Conservation (phyloP, 2,329 filamentous ascomycete species). For the Bertia moriformis region DNA sequence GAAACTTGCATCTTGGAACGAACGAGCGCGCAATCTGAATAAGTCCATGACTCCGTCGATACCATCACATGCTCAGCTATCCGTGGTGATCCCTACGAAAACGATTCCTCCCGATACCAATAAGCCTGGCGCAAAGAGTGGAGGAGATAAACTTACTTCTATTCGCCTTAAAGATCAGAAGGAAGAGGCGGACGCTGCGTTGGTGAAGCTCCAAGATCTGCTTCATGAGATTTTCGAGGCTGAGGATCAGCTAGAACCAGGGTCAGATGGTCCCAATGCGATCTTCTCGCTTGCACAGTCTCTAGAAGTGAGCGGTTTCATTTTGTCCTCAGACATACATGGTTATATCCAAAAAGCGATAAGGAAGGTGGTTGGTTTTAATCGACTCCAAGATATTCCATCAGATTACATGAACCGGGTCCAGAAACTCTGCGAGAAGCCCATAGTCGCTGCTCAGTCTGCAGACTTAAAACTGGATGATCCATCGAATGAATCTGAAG, state of each 20-base stretch:
- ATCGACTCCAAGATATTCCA: constrained; percentile 39
- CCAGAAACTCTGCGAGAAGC: constrained; percentile 48
- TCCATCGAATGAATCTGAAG: constrained; percentile 33
- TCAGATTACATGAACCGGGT: constrained; percentile 43
- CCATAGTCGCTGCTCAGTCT: constrained; percentile 36
- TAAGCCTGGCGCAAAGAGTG: background rate
- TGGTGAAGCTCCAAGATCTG: constrained; percentile 38
- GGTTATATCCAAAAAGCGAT: constrained; percentile 40
- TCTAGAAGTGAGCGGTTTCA: constrained; percentile 8
- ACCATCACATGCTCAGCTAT: no score
- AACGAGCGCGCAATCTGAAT: background rate
- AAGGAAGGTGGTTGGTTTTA: constrained; percentile 37
- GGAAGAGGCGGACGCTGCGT: constrained; percentile 43
- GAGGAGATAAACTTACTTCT: background rate
- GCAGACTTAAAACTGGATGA: constrained; percentile 36
- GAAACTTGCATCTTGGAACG: background rate
- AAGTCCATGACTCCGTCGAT: background rate
- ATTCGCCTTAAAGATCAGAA: constrained; percentile 31
- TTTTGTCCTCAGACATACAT: constrained; percentile 35
- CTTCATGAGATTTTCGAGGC: constrained; percentile 46
- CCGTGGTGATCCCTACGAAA: background rate
- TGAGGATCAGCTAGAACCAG: constrained; percentile 42
- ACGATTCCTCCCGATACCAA: background rate
- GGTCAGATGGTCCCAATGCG: background rate
- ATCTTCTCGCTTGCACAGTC: background rate